These are phyloP conservation scores for Wickerhamomyces sydowiorum DNA, from an alignment of 805 yeast genomes.

Conservation along the genomic window DNA sequence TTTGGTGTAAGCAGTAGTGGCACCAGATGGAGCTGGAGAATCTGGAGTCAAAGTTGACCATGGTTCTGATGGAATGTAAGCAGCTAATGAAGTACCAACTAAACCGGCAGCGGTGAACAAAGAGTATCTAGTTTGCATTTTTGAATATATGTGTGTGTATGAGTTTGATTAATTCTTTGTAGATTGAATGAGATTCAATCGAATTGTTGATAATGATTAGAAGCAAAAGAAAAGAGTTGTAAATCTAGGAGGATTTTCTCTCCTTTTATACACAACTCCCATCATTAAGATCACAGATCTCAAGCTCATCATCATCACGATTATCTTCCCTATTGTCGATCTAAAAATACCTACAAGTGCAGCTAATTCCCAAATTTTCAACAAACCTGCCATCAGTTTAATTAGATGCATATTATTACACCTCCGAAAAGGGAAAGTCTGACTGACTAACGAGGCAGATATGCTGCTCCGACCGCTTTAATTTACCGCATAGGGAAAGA, in stretches of 20 bases:
- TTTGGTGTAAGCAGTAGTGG: constrained; percentile 29
- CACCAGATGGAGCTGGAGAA: constrained; percentile 30
- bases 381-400: neutral
- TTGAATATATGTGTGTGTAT: constrained; percentile 4
- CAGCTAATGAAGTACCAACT: constrained; percentile 48
- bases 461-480: neutral
- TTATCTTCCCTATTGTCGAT: neutral
- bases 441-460: neutral
- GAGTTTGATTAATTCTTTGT: neutral
- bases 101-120: constrained; percentile 36
- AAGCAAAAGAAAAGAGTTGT: neutral
- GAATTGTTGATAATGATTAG: neutral
- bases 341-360: neutral
- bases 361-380: neutral
- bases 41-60: constrained; percentile 39
- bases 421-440: neutral
- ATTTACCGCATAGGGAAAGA: neutral
- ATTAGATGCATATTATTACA: constrained; percentile 1
- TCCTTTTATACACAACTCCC: neutral
- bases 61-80: constrained; percentile 54
- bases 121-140: constrained; percentile 37
- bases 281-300: neutral
- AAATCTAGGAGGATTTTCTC: neutral
- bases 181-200: neutral
- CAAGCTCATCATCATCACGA: neutral